Evolutionary conservation across 352 stramenopile species (phyloP).

Genomic region (Thalassiosira allenii): DNA sequence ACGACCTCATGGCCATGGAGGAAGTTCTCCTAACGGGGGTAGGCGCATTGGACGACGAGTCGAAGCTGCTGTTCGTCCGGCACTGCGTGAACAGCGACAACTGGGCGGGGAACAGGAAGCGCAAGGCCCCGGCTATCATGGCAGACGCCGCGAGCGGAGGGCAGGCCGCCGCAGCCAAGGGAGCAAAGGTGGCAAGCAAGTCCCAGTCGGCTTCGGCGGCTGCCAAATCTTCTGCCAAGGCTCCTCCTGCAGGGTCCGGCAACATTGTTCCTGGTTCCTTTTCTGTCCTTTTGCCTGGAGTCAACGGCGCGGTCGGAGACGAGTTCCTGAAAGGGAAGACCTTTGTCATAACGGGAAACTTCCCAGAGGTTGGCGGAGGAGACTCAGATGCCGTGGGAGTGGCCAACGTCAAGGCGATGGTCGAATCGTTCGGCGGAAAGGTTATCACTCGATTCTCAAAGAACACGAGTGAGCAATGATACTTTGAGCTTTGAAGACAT

Average conservation of each 20-base stretch:
- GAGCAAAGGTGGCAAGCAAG: background rate
- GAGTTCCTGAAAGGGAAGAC: slow-evolving; percentile 48
- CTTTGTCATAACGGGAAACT: slow-evolving; percentile 68
- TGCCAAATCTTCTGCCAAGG: background rate
- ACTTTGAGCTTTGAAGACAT: background rate
- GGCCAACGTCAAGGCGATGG: slow-evolving; percentile 38
- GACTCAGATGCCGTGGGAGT: slow-evolving; percentile 53
- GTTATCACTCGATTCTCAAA: slow-evolving; percentile 33
- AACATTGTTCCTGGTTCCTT: slow-evolving; percentile 40
- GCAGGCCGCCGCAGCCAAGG: background rate
- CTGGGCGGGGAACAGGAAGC: slow-evolving; percentile 37
- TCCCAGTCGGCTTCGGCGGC: background rate
- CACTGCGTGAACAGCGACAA: slow-evolving; percentile 44
- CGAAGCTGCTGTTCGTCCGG: slow-evolving; percentile 35
- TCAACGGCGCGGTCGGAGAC: slow-evolving; percentile 37
- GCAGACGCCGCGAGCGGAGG: background rate
- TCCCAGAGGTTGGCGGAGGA: slow-evolving; percentile 65
- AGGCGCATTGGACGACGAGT: slow-evolving; percentile 27
- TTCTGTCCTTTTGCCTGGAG: slow-evolving; percentile 52
- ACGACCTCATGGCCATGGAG: slow-evolving; percentile 41
- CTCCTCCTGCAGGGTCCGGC: background rate
- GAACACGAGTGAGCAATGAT: slow-evolving; percentile 37
- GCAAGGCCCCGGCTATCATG: background rate
- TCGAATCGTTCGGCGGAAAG: slow-evolving; percentile 42
- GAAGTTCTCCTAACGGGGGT: slow-evolving; percentile 57